Base-by-base conservation (phyloP, 345 rosid species). In the Aquilaria sinensis region DNA sequence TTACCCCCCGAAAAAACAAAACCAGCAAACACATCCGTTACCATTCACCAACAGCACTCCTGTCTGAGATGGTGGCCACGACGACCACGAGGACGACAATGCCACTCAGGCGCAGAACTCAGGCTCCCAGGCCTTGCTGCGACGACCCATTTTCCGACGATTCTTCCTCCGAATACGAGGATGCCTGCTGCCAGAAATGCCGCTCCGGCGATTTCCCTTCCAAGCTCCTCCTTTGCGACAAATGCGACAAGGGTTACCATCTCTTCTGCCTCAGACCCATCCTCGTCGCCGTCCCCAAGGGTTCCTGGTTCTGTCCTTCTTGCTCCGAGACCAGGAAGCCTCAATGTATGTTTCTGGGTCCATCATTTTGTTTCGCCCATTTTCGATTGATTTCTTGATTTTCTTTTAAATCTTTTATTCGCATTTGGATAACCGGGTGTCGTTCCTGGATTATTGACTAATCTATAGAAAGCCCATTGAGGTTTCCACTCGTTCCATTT, bases 211-310 rank as follows among this genome's bases (percentile, higher is more conserved):
- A 81, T 57, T 76, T 57, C 34, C 74, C 85, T 1, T 72, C 79
- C 23, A 78, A 93, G 85, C 79, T 90, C 50, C 80, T 93, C 2
- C 78, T 93, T n/a, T 93, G 98, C 56, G 98, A 90, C 63, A 84
- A 78, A 58, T 93, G 98, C 62, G 90, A 93, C 12, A 74, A 78
- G 65, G 98, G 97, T 14, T 86, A 70, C 71, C 98, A 93, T 75
- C 72, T 86, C 15, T 87, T 83, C 66, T 93, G 98, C 81, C 83
- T 90, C 43, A 76, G 87, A 51, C 98, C 98, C 43, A 82, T 93
- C 67, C 96, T 93, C 62, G 92, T 72, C 32, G 75, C 92, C 8
- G 88, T 93, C 12, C 98, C 97, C 29, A 90, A 82, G 67, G 96
- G 97, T 47, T 80, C 85, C 12, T 93, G 98, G 98, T 75, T 80